Conservation (phyloP, 2,329 filamentous ascomycete genomes). For the Pseudogymnoascus sp. region DNA sequence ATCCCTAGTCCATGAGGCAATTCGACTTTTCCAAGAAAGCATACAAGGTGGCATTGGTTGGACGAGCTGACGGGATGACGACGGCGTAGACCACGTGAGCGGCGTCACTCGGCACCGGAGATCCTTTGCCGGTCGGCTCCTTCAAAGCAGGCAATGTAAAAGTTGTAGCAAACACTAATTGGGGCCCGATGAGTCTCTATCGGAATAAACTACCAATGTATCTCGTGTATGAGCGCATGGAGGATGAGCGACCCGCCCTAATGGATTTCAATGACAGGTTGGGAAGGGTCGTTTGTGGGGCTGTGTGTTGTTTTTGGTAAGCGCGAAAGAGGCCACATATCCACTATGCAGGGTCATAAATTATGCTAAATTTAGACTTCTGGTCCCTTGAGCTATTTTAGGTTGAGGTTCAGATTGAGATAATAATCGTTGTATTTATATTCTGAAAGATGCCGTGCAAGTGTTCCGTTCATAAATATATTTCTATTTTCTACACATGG, state of each 20-base stretch:
- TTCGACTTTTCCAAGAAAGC: background rate
- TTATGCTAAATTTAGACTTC: background rate
- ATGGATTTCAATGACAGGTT: background rate
- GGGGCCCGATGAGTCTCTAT: background rate
- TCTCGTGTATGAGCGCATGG: background rate
- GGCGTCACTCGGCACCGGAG: background rate
- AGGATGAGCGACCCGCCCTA: background rate
- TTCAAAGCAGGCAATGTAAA: background rate
- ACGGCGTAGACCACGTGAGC: background rate
- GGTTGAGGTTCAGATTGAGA: background rate
- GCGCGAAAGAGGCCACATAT: background rate
- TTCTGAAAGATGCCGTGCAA: background rate
- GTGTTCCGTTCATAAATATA: background rate
- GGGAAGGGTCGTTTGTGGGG: background rate
- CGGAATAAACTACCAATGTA: background rate
- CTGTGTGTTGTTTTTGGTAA: background rate
- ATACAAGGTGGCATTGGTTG: background rate
- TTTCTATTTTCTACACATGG: background rate
- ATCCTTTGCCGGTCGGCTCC: background rate
- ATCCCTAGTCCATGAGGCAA: background rate
- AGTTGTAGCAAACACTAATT: background rate
- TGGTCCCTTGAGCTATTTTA: background rate
- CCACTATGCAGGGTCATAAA: background rate
- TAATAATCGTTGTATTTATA: background rate
- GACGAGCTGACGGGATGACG: background rate